These are phyloP conservation scores for Galeopsis tetrahit DNA, from an alignment of 257 asterid species.

Conservation along the genomic window DNA sequence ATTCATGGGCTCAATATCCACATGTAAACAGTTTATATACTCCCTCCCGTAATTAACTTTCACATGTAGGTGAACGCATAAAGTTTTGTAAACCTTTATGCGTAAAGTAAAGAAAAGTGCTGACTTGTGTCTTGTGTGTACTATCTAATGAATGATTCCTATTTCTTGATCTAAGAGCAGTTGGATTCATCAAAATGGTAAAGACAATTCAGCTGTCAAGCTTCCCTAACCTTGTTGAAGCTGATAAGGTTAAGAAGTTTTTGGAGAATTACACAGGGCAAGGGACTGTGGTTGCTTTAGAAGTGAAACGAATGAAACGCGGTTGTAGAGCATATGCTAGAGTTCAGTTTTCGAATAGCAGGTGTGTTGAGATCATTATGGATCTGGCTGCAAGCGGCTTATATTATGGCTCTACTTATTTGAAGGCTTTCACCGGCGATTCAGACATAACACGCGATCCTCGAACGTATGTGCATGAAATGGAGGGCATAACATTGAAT, in stretches of 20 bases:
- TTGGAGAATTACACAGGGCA: slow-evolving; percentile 53
- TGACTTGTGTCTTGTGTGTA: too few species aligned
- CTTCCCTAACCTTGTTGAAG: slow-evolving; percentile 52
- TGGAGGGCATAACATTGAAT: slow-evolving; percentile 50
- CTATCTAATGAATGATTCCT: not conserved
- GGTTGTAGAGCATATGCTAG: slow-evolving; percentile 64
- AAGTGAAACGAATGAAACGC: slow-evolving; percentile 51
- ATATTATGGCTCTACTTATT: slow-evolving; percentile 56
- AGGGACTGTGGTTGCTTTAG: slow-evolving; percentile 59
- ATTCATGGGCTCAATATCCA: too few species aligned
- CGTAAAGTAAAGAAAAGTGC: too few species aligned
- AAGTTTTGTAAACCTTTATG: too few species aligned
- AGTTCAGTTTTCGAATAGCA: slow-evolving; percentile 60
- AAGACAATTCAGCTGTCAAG: slow-evolving; percentile 55
- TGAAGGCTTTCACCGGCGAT: slow-evolving; percentile 53
- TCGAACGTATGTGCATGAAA: slow-evolving; percentile 37
- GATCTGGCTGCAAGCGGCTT: slow-evolving; percentile 38
- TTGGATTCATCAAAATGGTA: slow-evolving; percentile 30
- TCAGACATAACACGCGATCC: slow-evolving; percentile 44
- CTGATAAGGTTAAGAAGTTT: slow-evolving; percentile 36
- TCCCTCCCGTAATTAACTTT: too few species aligned
- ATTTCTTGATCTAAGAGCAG: slow-evolving; percentile 23
- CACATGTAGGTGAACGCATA: too few species aligned
- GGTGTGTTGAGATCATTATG: slow-evolving; percentile 43
- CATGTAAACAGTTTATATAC: too few species aligned